Evolutionary conservation across 169 alveolate species (phyloP), one percentile per base, ranked within the genome.

Genomic region (Miamiensis avidus): DNA sequence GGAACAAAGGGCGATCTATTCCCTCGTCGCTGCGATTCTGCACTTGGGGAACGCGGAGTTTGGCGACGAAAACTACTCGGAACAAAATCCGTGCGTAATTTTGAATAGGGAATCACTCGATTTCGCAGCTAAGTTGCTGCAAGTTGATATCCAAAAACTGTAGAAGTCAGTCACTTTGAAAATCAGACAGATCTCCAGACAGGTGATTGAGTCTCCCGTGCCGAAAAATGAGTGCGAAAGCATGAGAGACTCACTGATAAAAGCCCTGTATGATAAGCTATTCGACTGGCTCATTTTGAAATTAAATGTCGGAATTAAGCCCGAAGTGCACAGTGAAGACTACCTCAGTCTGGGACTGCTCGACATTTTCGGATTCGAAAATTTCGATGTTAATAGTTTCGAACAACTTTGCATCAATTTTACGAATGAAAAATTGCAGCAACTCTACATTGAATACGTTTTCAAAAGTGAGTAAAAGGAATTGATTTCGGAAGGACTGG

Each of bases 281-380:
- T 99, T 99, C 87, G 93, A 97, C 84, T 97, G 98, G 97, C 92
- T 99, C 25, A 99, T 99, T 32, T 96, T 89, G 76, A 96, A 97
- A 78, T 95, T 98, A 93, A 99, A 99, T 89, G 90, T 94, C 75
- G 94, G 99, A 1, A 97, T 98, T 73, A 96, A 98, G 85, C 94
- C 95, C 82, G 84, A 95, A 91, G 88, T 87, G 34, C 86, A 93
- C 84, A 72, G 85, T 34, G 34, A 79, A 29, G 83, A 73, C 82
- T 75, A 29, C 29, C 85, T 83, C 28, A 83, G 97, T 94, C 98
- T 99, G 78, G 99, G 99, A 65, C 97, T 99, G 76, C 90, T 99
- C 29, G 99, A 99, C 91, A 98, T 99, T 78, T 99, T 97, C 91
- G 99, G 99, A 0, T 99, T 99, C 89, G 99, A 99, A 90, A 96